Percentiles rank a stretch among this genome's conserved stretches.
phyloP scores from a whole-genome alignment of 2,329 filamentous ascomycete genomes.

The Herpotrichia juniperi region DNA sequence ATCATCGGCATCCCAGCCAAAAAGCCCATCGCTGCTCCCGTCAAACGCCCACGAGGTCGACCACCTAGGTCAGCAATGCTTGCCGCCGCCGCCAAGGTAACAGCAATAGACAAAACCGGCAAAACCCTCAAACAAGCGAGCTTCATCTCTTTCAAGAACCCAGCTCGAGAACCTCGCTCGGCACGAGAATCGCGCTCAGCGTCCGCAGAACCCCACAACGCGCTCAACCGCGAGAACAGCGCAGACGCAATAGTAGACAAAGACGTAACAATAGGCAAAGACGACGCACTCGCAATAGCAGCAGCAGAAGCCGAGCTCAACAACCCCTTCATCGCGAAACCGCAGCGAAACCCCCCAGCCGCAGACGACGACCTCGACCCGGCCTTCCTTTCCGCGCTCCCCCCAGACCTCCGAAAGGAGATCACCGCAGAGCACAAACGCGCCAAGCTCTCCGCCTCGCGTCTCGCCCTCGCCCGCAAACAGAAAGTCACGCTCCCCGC shows the following conservation, averaged over 20 bases:
- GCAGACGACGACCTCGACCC: constrained; percentile 49
- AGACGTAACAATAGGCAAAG: background rate
- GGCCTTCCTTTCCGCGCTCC: constrained; percentile 81
- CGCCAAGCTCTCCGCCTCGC: constrained; percentile 30
- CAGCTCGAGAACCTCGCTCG: constrained; percentile 12
- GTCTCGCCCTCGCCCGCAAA: constrained; percentile 33
- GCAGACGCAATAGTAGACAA: background rate
- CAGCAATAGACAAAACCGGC: constrained; percentile 38
- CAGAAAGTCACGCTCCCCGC: constrained; percentile 14
- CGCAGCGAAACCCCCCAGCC: too few species aligned
- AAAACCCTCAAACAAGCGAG: constrained; percentile 71
- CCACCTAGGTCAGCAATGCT: constrained; percentile 42
- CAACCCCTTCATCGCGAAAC: too few species aligned
- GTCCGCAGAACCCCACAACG: background rate
- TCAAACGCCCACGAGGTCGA: constrained; percentile 69
- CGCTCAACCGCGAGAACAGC: background rate
- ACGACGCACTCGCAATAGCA: too few species aligned
- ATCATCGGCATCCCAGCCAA: constrained; percentile 56
- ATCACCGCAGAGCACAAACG: constrained; percentile 73
- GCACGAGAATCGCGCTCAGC: constrained; percentile 13
- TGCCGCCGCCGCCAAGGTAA: constrained; percentile 59
- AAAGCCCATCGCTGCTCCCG: constrained; percentile 59
- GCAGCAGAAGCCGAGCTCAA: too few species aligned
- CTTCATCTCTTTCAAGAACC: constrained; percentile 60
- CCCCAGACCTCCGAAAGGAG: constrained; percentile 70